Conservation (phyloP, 108 stramenopile genomes). For the Fistulifera pelliculosa region DNA sequence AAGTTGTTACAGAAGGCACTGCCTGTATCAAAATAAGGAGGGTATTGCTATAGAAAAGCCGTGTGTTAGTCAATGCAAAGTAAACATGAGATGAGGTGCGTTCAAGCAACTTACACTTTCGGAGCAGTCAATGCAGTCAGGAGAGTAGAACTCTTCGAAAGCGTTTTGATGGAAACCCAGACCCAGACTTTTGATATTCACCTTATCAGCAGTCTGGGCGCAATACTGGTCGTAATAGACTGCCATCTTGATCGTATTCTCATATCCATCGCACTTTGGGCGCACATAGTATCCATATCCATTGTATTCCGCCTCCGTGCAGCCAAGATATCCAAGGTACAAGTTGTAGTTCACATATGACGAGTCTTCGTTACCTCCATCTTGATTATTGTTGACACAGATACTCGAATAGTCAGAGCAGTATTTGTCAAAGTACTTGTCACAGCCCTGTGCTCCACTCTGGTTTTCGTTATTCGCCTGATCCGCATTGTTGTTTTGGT, state of each 20-base stretch:
- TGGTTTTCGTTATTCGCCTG: background rate
- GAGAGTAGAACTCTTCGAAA: constrained; percentile 27
- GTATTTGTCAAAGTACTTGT: constrained; percentile 18
- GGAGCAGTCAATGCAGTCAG: constrained; percentile 34
- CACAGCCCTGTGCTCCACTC: background rate
- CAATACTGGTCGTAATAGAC: constrained; percentile 54
- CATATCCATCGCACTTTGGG: constrained; percentile 39
- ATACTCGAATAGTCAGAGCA: constrained; percentile 14
- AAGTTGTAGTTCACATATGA: constrained; percentile 2
- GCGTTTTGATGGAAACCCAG: constrained; percentile 24
- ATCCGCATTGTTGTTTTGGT: background rate
- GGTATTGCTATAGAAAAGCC: constrained; percentile 15
- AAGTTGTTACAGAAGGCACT: constrained; percentile 41
- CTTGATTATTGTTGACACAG: constrained; percentile 16
- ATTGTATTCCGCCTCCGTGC: constrained; percentile 20
- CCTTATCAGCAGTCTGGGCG: constrained; percentile 36
- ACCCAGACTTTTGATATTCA: constrained; percentile 31
- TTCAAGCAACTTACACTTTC: constrained; percentile 24
- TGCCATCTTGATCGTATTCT: constrained; percentile 32
- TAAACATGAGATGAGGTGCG: background rate
- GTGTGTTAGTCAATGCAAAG: background rate
- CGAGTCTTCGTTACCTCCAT: constrained; percentile 9
- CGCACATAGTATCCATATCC: constrained; percentile 34
- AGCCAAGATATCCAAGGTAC: constrained; percentile 37
- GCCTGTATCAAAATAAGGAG: constrained; percentile 43